A percentile compares a stretch with the other conserved stretches of the same genome.
Evolutionary conservation across 768 basidiomycete genomes (phyloP).

Genomic region (Tylopilus plumbeoviolaceoides): DNA sequence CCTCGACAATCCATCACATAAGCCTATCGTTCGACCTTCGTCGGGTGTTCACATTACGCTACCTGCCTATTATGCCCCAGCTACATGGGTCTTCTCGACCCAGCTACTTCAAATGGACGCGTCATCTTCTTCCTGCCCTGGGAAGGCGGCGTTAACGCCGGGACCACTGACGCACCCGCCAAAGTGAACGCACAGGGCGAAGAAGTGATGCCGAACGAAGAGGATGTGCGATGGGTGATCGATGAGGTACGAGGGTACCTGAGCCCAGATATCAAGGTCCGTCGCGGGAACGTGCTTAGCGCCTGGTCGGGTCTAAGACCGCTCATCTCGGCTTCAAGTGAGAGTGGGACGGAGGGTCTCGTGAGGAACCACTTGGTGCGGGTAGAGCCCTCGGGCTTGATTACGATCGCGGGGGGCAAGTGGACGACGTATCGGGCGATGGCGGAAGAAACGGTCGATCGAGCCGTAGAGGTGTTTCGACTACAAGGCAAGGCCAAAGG

Average conservation of each 20-base stretch:
- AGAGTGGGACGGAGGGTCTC: slow-evolving; percentile 78
- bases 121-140: slow-evolving; percentile 99
- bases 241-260: slow-evolving; percentile 91
- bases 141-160: slow-evolving; percentile 97
- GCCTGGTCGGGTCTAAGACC: slow-evolving; percentile 95
- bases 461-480: slow-evolving; percentile 74
- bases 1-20: slow-evolving; percentile 73
- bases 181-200: slow-evolving; percentile 47
- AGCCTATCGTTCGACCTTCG: slow-evolving; percentile 87
- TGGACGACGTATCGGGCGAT: slow-evolving; percentile 98
- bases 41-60: slow-evolving; percentile 96
- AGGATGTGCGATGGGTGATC: slow-evolving; percentile 95
- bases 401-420: slow-evolving; percentile 96
- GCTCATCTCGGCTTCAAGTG: slow-evolving; percentile 76
- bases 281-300: slow-evolving; percentile 90
- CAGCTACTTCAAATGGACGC: slow-evolving; percentile 91
- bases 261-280: slow-evolving; percentile 87
- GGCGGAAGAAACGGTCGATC: slow-evolving; percentile 93
- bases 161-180: slow-evolving; percentile 88
- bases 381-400: slow-evolving; percentile 70
- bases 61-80: slow-evolving; percentile 94
- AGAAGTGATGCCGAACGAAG: slow-evolving; percentile 81
- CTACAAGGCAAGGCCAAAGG: slow-evolving; percentile 52
- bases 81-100: slow-evolving; percentile 95
- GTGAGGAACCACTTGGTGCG: slow-evolving; percentile 94